Percentiles rank a stretch among this genome's conserved stretches.
phyloP scores from a whole-genome alignment of 1,284 basidiomycete genomes.

The Malassezia equina region DNA sequence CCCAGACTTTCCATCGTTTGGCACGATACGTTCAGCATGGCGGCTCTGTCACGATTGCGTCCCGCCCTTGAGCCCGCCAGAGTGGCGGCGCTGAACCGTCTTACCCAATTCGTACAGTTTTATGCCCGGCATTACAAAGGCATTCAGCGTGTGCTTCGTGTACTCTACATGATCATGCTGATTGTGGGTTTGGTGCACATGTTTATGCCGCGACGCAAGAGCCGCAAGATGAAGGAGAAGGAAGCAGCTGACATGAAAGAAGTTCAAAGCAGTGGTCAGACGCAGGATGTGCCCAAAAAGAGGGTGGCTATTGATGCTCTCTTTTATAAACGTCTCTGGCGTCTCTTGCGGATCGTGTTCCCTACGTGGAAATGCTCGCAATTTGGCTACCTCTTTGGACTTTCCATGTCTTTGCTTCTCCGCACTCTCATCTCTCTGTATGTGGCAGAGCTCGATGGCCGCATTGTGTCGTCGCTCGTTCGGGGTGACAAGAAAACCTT shows the following conservation, averaged over 20 bases:
- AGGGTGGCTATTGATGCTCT: conserved; percentile 66
- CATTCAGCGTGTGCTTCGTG: conserved; percentile 32
- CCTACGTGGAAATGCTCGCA: conserved; percentile 75
- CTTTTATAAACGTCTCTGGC: conserved; percentile 71
- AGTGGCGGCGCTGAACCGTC: conserved; percentile 28
- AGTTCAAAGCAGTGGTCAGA: neutral
- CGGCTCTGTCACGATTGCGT: conserved; percentile 33
- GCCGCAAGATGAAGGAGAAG: neutral
- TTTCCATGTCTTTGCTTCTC: conserved; percentile 75
- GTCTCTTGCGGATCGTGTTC: conserved; percentile 76
- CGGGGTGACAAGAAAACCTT: conserved; percentile 71
- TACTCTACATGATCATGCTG: conserved; percentile 33
- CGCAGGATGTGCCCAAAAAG: neutral
- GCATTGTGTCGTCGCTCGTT: conserved; percentile 84
- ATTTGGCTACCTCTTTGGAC: conserved; percentile 71
- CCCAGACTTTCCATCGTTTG: neutral
- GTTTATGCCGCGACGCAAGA: conserved; percentile 22
- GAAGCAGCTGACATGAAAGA: neutral
- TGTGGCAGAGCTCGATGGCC: conserved; percentile 84
- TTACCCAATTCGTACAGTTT: conserved; percentile 24
- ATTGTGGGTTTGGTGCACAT: conserved; percentile 23
- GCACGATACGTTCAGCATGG: conserved; percentile 20
- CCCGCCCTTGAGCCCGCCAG: conserved; percentile 29
- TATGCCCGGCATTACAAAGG: conserved; percentile 34
- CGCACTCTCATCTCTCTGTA: conserved; percentile 87